A percentile compares a stretch with the other conserved stretches of the same genome.
phyloP scores from a whole-genome alignment of 768 basidiomycete genomes.

The Pholiota molesta region DNA sequence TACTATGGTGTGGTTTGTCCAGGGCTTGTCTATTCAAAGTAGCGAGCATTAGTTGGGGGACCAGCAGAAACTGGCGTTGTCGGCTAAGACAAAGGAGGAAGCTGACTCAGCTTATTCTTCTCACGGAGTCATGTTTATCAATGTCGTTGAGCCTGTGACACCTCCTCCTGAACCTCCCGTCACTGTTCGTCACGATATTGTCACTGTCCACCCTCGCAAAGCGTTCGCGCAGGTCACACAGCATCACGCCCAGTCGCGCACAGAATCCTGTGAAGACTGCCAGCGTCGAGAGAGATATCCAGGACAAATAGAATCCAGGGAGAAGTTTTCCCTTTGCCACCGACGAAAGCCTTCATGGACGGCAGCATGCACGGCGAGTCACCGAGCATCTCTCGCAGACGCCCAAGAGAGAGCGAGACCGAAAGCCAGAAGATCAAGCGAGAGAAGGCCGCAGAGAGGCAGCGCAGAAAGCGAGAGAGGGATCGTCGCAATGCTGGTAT shows the following conservation, averaged over 20 bases:
- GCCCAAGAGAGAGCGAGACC: slow-evolving; percentile 73
- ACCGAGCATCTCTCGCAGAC: slow-evolving; percentile 45
- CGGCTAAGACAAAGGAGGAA: not conserved
- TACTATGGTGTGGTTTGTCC: no score
- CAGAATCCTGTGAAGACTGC: slow-evolving; percentile 18
- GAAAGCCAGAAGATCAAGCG: slow-evolving; percentile 74
- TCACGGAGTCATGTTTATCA: slow-evolving; percentile 20
- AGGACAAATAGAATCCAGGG: slow-evolving; percentile 17
- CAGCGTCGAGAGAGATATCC: slow-evolving; percentile 18
- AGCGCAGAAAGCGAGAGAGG: slow-evolving; percentile 81
- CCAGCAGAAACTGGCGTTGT: no score
- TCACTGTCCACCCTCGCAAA: slow-evolving; percentile 40
- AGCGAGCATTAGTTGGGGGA: no score
- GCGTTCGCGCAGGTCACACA: slow-evolving; percentile 47
- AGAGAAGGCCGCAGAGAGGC: slow-evolving; percentile 86
- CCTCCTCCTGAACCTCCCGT: slow-evolving; percentile 40
- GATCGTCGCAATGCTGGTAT: slow-evolving; percentile 47
- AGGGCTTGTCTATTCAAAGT: no score
- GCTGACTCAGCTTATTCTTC: slow-evolving; percentile 12
- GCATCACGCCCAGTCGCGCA: slow-evolving; percentile 36
- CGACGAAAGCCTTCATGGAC: slow-evolving; percentile 22
- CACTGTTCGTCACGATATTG: slow-evolving; percentile 53
- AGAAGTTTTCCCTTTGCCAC: slow-evolving; percentile 12
- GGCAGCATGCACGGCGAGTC: slow-evolving; percentile 28
- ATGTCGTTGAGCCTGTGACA: slow-evolving; percentile 34